A percentile compares a stretch with the other conserved stretches of the same genome.
These are phyloP conservation scores for Aureobasidium pullulans DNA, from an alignment of 2,329 filamentous ascomycete genomes.

Conservation along the genomic window DNA sequence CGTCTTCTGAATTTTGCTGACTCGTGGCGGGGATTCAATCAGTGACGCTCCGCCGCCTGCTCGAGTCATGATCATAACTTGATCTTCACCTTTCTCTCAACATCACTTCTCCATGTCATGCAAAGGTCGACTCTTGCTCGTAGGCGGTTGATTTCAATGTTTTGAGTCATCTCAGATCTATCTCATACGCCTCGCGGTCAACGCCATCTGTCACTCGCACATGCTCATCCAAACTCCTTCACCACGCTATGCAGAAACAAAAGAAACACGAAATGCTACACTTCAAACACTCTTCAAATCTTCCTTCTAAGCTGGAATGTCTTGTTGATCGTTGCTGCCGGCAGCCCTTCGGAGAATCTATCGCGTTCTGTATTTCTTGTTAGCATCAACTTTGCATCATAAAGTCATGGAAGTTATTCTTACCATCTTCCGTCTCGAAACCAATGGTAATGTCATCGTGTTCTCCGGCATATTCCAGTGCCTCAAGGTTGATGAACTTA, in stretches of 20 bases:
- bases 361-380: slow-evolving; percentile 35
- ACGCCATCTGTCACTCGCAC: neutral
- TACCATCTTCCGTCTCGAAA: slow-evolving; percentile 63
- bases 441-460: slow-evolving; percentile 84
- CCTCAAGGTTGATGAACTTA: slow-evolving; percentile 75
- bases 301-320: slow-evolving; percentile 9
- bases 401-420: neutral
- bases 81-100: neutral
- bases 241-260: slow-evolving; percentile 4
- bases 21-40: neutral
- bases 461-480: slow-evolving; percentile 82
- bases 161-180: neutral
- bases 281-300: neutral
- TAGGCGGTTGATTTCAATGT: neutral
- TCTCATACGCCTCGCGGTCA: neutral
- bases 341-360: slow-evolving; percentile 37
- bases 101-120: neutral
- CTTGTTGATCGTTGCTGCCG: slow-evolving; percentile 31
- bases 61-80: neutral
- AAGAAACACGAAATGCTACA: neutral
- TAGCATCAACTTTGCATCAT: slow-evolving; percentile 17
- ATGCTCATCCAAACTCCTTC: neutral
- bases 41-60: neutral
- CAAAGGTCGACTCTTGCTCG: neutral
- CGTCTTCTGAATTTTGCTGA: neutral